phyloP scores from a whole-genome alignment of 169 alveolate species.

The Cryptosporidium baileyi region DNA sequence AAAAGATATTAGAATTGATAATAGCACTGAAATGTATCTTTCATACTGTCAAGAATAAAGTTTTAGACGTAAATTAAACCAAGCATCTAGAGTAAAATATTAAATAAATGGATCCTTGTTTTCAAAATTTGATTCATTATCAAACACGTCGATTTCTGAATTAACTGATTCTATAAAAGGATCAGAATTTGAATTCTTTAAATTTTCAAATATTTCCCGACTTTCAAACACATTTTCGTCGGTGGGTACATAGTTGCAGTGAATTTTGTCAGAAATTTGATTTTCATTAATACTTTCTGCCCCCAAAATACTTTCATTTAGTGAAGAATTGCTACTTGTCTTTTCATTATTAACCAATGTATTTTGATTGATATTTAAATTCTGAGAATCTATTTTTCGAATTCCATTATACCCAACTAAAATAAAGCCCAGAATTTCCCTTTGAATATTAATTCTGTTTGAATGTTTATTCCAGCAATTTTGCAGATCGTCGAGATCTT shows the following conservation, averaged over 20 bases:
- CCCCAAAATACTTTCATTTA: no score
- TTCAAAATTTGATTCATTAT: not conserved
- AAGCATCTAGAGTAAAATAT: not conserved
- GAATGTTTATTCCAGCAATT: not conserved
- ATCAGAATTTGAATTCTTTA: not conserved
- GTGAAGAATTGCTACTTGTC: no score
- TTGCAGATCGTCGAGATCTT: no score
- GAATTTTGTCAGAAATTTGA: no score
- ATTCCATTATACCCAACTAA: not conserved
- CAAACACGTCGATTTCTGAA: not conserved
- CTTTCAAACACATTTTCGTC: no score
- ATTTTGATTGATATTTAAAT: not conserved
- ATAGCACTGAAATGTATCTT: not conserved
- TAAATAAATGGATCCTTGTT: conserved; percentile 37
- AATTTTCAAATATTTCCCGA: no score
- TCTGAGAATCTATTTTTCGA: no score
- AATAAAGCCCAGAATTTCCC: conserved; percentile 28
- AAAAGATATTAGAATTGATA: not conserved
- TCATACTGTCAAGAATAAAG: not conserved
- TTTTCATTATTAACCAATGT: not conserved
- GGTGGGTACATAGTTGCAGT: no score
- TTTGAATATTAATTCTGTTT: conserved; percentile 31
- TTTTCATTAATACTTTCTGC: no score
- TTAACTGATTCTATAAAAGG: not conserved
- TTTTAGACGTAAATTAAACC: not conserved